Percentiles rank a stretch among this genome's conserved stretches.
Conservation (phyloP, 2,329 filamentous ascomycete species). For the Hawksworthiomyces lignivorus region DNA sequence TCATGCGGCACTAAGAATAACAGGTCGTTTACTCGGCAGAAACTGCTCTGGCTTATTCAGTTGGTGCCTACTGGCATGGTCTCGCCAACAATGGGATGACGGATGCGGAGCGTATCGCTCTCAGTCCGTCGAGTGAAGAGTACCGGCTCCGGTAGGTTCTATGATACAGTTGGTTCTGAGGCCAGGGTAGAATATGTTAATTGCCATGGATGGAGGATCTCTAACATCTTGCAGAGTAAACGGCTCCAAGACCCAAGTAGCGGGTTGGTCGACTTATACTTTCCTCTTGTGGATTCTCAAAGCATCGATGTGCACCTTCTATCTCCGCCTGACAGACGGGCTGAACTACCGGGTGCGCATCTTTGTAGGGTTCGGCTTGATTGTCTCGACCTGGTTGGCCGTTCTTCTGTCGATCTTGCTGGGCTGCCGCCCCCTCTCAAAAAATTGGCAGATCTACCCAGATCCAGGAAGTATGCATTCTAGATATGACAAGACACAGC, state of each 20-base stretch:
- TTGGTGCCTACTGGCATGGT: conserved; percentile 21
- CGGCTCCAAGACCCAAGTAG: conserved; percentile 28
- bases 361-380: conserved; percentile 26
- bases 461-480: conserved; percentile 30
- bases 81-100: conserved; percentile 28
- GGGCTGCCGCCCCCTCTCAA: conserved; percentile 27
- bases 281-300: conserved; percentile 21
- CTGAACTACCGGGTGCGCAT: conserved; percentile 23
- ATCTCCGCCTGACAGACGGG: conserved; percentile 24
- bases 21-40: conserved; percentile 17
- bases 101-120: conserved; percentile 18
- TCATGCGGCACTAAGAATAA: not conserved
- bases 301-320: conserved; percentile 23
- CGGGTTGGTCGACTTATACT: conserved; percentile 21
- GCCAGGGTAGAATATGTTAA: no score
- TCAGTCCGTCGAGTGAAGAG: conserved; percentile 22
- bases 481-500: no score
- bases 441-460: conserved; percentile 35
- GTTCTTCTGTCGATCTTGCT: conserved; percentile 26
- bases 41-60: conserved; percentile 22
- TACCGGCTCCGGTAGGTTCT: conserved; percentile 21
- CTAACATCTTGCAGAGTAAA: conserved; percentile 19
- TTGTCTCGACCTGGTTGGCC: conserved; percentile 25
- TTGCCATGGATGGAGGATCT: no score
- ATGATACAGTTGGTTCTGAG: no score